Evolutionary conservation across 1,284 basidiomycete genomes (phyloP).

Genomic region (Irpex sp.): DNA sequence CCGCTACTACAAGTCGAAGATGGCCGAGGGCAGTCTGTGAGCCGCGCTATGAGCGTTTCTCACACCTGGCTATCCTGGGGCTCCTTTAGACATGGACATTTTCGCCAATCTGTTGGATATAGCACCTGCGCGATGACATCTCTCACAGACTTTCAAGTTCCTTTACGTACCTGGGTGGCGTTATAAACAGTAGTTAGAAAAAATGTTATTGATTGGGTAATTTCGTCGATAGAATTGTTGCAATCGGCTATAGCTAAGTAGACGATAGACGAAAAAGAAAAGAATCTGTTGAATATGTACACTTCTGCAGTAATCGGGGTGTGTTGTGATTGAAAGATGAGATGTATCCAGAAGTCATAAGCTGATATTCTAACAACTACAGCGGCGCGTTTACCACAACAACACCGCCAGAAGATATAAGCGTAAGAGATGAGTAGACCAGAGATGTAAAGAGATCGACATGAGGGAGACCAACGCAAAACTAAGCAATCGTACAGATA

Average conservation of each 20-base stretch:
- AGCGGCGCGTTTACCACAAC: background rate
- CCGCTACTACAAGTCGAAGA: conserved; percentile 84
- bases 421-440: background rate
- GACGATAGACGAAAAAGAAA: background rate
- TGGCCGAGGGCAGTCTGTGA: conserved; percentile 76
- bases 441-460: background rate
- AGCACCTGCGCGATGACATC: too few relatives aligned
- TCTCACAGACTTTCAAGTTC: too few relatives aligned
- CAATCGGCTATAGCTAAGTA: background rate
- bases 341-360: background rate
- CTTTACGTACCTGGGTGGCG: too few relatives aligned
- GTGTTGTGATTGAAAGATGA: background rate
- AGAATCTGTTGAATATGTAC: background rate
- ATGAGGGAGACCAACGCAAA: background rate
- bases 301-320: background rate
- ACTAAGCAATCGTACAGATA: background rate
- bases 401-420: background rate
- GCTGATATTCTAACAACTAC: conserved; percentile 6
- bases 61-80: background rate
- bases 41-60: background rate
- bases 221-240: background rate
- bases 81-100: background rate
- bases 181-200: background rate
- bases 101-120: too few relatives aligned
- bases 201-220: background rate